A percentile compares a stretch with the other conserved stretches of the same genome.
phyloP scores from a whole-genome alignment of 2,329 filamentous ascomycete genomes.

The Tricladium varicosporioides region DNA sequence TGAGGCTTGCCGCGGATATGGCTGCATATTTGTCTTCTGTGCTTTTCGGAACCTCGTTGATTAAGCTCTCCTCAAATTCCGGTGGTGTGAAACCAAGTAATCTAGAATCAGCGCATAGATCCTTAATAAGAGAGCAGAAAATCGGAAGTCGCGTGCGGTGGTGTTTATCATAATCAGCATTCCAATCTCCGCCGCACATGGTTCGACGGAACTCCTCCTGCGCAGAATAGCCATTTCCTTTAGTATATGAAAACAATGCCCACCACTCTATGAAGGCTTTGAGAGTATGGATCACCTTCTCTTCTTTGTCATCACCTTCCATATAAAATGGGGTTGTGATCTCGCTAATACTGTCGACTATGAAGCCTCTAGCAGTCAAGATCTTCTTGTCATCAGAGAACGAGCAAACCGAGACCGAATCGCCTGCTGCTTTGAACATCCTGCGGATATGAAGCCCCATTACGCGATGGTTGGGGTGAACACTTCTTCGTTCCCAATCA shows the following conservation, averaged over 20 bases:
- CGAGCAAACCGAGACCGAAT: neutral
- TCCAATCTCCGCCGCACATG: slow-evolving; percentile 13
- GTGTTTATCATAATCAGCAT: slow-evolving; percentile 5
- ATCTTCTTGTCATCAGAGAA: slow-evolving; percentile 6
- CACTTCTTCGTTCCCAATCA: slow-evolving; percentile 13
- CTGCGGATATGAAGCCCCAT: slow-evolving; percentile 5
- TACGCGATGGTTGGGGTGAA: slow-evolving; percentile 8
- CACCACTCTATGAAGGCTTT: slow-evolving; percentile 15
- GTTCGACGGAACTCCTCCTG: slow-evolving; percentile 7
- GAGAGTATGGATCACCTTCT: slow-evolving; percentile 1
- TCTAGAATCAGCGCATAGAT: neutral
- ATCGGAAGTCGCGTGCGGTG: neutral
- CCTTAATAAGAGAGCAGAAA: slow-evolving; percentile 8
- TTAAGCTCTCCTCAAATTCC: neutral
- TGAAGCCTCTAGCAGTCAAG: slow-evolving; percentile 8
- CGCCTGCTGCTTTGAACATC: slow-evolving; percentile 4
- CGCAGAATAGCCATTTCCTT: neutral
- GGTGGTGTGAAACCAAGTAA: neutral
- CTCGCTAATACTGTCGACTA: slow-evolving; percentile 8
- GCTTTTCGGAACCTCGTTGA: neutral
- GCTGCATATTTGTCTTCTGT: slow-evolving; percentile 3
- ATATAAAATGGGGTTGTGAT: slow-evolving; percentile 3
- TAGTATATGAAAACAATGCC: neutral
- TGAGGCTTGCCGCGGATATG: slow-evolving; percentile 7
- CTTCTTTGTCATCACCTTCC: neutral